Percentiles rank a stretch among this genome's conserved stretches.
Evolutionary conservation across 1,284 basidiomycete species (phyloP).

Genomic region (Naganishia sp.): DNA sequence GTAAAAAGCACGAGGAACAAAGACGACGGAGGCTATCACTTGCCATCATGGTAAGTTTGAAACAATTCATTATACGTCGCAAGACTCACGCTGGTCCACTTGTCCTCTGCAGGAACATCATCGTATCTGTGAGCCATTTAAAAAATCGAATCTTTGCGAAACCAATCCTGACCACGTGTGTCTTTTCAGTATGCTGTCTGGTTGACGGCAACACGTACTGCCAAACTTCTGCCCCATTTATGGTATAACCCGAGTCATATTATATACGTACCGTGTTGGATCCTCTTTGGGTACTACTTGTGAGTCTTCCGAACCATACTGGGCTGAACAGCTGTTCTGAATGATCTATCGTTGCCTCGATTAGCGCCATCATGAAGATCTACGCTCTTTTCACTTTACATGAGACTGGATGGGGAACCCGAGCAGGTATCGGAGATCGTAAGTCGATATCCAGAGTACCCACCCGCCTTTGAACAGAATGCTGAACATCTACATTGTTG

Average conservation of each 20-base stretch:
- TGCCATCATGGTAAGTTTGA: constrained; percentile 76
- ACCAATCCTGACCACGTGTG: background rate
- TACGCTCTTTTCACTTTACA: constrained; percentile 80
- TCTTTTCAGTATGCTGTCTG: constrained; percentile 69
- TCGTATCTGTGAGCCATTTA: constrained; percentile 54
- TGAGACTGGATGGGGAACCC: constrained; percentile 89
- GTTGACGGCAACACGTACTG: constrained; percentile 77
- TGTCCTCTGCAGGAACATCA: constrained; percentile 64
- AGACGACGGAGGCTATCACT: constrained; percentile 75
- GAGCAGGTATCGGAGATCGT: constrained; percentile 66
- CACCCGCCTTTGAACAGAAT: background rate
- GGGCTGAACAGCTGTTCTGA: too few species aligned
- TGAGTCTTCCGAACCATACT: constrained; percentile 35
- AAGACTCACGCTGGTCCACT: background rate
- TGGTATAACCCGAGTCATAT: constrained; percentile 81
- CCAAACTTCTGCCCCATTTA: constrained; percentile 83
- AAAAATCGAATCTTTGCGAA: background rate
- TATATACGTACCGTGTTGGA: constrained; percentile 87
- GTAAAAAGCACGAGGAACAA: constrained; percentile 73
- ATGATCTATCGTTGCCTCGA: constrained; percentile 39
- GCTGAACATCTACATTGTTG: background rate
- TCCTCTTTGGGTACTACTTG: constrained; percentile 75
- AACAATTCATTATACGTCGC: background rate
- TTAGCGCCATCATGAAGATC: constrained; percentile 82
- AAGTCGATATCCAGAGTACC: background rate